Percentiles rank a stretch among this genome's conserved stretches.
phyloP scores from a whole-genome alignment of 208 protist species.

The Wallacemonas sp. region DNA sequence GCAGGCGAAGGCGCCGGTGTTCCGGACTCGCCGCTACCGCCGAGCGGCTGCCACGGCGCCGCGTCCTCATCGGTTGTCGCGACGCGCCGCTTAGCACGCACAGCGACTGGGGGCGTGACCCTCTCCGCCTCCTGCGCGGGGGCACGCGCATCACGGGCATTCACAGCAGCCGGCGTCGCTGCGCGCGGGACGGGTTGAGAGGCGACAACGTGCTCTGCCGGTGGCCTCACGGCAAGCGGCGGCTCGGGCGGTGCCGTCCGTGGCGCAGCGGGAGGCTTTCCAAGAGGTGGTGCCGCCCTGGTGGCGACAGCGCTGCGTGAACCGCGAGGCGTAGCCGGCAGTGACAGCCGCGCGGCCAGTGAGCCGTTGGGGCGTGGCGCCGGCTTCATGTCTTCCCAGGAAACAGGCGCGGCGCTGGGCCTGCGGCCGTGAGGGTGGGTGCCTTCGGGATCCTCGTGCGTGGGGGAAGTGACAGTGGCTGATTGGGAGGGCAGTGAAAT shows the following conservation, averaged over 20 bases:
- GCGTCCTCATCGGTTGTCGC: conserved; percentile 5
- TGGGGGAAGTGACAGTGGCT: no score
- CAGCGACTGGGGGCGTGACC: conserved; percentile 11
- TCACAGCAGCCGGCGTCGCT: no score
- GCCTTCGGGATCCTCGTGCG: no score
- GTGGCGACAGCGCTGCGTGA: background rate
- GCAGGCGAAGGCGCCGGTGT: no score
- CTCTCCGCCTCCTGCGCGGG: background rate
- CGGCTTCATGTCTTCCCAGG: background rate
- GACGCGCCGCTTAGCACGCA: conserved; percentile 12
- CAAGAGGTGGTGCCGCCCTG: background rate
- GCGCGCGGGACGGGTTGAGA: background rate
- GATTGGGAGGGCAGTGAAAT: background rate
- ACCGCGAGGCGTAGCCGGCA: background rate
- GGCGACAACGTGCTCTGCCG: background rate
- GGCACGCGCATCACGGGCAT: no score
- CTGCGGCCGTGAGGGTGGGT: no score
- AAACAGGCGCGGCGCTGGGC: background rate
- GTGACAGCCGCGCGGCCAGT: background rate
- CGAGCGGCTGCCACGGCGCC: background rate
- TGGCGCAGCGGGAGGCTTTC: background rate
- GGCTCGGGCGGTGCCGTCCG: background rate
- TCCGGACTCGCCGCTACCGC: background rate
- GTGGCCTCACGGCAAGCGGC: background rate
- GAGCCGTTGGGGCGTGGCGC: background rate